Evolutionary conservation across 208 protist species (phyloP).

Genomic region (Phytomonas sp.): DNA sequence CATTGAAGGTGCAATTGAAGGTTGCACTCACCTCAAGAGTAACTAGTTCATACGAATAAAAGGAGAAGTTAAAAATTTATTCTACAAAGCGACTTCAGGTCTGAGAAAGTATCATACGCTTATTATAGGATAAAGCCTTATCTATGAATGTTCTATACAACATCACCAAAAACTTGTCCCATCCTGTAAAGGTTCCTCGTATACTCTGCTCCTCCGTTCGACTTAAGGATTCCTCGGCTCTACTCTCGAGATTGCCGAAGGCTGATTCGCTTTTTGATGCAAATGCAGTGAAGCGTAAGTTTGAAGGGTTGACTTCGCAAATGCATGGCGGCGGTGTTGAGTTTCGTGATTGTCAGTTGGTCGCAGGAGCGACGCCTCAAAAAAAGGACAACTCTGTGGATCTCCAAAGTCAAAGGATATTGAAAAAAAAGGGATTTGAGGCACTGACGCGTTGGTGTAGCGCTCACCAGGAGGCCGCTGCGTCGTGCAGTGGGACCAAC

Average conservation of each 20-base stretch:
- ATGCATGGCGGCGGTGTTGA: neutral
- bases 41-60: neutral
- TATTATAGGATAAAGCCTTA: conserved; percentile 1
- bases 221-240: neutral
- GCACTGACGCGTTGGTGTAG: conserved; percentile 56
- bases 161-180: conserved; percentile 1
- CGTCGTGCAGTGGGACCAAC: neutral
- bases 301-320: neutral
- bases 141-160: conserved; percentile 7
- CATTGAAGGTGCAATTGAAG: neutral
- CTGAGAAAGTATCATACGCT: neutral
- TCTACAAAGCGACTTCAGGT: neutral
- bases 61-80: neutral
- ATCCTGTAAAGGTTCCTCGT: conserved; percentile 1
- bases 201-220: conserved; percentile 5
- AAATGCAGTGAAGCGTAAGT: neutral
- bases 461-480: conserved; percentile 32
- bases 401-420: neutral
- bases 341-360: neutral
- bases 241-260: neutral
- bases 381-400: neutral
- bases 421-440: conserved; percentile 54
- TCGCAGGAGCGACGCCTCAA: neutral
- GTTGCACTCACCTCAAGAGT: neutral
- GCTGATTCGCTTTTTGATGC: neutral